Percentiles rank a stretch among this genome's conserved stretches.
These are phyloP conservation scores for Thermochaetoides thermophila DNA, from an alignment of 495 filamentous ascomycete species.

Conservation along the genomic window DNA sequence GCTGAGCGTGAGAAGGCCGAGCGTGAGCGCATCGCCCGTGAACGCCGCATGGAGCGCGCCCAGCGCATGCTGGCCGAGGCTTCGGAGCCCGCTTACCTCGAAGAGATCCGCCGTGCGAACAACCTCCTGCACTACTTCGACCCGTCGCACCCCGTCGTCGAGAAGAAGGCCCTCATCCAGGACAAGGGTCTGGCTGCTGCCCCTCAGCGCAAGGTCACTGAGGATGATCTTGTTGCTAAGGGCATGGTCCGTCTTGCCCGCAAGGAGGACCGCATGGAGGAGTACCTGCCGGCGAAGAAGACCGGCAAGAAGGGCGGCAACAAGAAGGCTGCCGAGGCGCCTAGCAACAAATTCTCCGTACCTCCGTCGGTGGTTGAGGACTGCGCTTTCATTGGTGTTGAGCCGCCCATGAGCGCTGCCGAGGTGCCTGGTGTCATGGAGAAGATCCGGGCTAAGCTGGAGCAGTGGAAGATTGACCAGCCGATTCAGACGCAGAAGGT, in stretches of 20 bases:
- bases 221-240: slow-evolving; percentile 62
- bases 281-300: slow-evolving; percentile 76
- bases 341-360: slow-evolving; percentile 59
- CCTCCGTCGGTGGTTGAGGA: slow-evolving; percentile 84
- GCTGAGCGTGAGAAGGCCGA: slow-evolving; percentile 45
- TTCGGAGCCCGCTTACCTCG: slow-evolving; percentile 70
- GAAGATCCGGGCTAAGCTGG: slow-evolving; percentile 82
- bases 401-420: slow-evolving; percentile 69
- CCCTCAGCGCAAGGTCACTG: slow-evolving; percentile 65
- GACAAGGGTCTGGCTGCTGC: slow-evolving; percentile 48
- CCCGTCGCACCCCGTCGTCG: slow-evolving; percentile 45
- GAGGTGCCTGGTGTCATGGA: slow-evolving; percentile 66
- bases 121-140: slow-evolving; percentile 83
- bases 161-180: slow-evolving; percentile 49
- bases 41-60: slow-evolving; percentile 72
- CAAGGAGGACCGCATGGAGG: slow-evolving; percentile 76
- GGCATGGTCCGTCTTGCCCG: slow-evolving; percentile 59
- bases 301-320: slow-evolving; percentile 76
- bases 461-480: slow-evolving; percentile 88
- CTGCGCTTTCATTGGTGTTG: slow-evolving; percentile 64
- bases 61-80: slow-evolving; percentile 81
- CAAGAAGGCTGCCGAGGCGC: slow-evolving; percentile 33
- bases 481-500: slow-evolving; percentile 84
- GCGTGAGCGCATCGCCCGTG: slow-evolving; percentile 63
- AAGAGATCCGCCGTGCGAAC: slow-evolving; percentile 79